These are phyloP conservation scores for Ilex aquifolium DNA, from an alignment of 257 asterid species.

Conservation along the genomic window DNA sequence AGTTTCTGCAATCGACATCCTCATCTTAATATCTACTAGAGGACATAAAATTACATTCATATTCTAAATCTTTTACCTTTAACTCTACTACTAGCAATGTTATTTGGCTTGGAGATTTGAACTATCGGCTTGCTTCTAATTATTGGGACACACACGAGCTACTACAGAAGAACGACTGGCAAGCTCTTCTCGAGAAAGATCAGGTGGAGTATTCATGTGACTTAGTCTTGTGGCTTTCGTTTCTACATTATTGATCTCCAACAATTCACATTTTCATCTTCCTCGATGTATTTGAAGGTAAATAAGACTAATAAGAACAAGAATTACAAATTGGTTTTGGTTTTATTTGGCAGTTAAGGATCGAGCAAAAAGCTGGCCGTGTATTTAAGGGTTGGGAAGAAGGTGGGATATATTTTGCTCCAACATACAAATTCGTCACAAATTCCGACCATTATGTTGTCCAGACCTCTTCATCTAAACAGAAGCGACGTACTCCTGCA, in stretches of 20 bases:
- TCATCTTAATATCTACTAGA: too few relatives aligned
- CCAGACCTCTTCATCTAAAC: slow-evolving; percentile 44
- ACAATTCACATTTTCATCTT: too few relatives aligned
- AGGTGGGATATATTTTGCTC: slow-evolving; percentile 73
- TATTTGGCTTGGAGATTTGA: slow-evolving; percentile 88
- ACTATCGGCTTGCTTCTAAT: slow-evolving; percentile 60
- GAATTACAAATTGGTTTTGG: background rate
- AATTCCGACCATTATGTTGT: slow-evolving; percentile 59
- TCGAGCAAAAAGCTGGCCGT: slow-evolving; percentile 67
- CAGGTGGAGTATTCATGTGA: slow-evolving; percentile 37
- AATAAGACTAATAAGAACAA: too few relatives aligned
- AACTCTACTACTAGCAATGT: slow-evolving; percentile 46
- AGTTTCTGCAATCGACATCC: too few relatives aligned
- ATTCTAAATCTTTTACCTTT: background rate
- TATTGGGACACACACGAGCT: slow-evolving; percentile 40
- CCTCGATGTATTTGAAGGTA: too few relatives aligned
- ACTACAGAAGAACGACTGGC: slow-evolving; percentile 58
- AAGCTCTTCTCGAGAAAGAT: slow-evolving; percentile 58
- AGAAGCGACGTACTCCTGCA: slow-evolving; percentile 74
- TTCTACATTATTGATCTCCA: too few relatives aligned
- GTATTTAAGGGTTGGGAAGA: slow-evolving; percentile 78
- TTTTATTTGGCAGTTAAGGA: slow-evolving; percentile 42
- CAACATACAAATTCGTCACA: slow-evolving; percentile 66
- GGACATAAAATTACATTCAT: background rate
- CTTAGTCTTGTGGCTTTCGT: too few relatives aligned